phyloP scores from a whole-genome alignment of 2,329 filamentous ascomycete species.

The Geosmithia morbida region DNA sequence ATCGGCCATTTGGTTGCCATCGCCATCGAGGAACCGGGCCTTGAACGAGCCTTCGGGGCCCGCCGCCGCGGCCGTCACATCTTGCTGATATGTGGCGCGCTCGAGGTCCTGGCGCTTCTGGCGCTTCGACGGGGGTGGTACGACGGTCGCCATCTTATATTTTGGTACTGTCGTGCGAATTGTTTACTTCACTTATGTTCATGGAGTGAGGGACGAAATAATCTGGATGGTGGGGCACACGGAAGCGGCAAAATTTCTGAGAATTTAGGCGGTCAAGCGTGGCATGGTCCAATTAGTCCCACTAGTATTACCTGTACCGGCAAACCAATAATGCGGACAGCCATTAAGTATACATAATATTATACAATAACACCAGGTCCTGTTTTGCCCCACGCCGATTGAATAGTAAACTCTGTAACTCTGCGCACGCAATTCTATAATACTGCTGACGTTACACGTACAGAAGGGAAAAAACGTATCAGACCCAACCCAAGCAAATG shows the following conservation, averaged over 20 bases:
- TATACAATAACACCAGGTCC: too few species aligned
- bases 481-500: background rate
- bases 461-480: background rate
- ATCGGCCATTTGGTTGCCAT: slow-evolving; percentile 58
- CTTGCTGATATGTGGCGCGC: slow-evolving; percentile 58
- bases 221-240: slow-evolving; percentile 4
- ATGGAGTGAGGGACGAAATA: background rate
- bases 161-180: background rate
- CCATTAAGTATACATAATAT: too few species aligned
- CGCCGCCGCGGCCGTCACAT: slow-evolving; percentile 53
- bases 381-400: too few species aligned
- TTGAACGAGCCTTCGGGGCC: slow-evolving; percentile 63
- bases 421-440: too few species aligned
- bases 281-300: background rate
- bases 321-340: too few species aligned
- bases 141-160: slow-evolving; percentile 58
- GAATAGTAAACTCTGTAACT: background rate
- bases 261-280: slow-evolving; percentile 12
- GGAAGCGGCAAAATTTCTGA: slow-evolving; percentile 7
- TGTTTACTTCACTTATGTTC: background rate
- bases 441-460: background rate
- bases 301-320: background rate
- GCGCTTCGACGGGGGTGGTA: slow-evolving; percentile 78
- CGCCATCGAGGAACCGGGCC: slow-evolving; percentile 76
- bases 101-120: slow-evolving; percentile 66